A percentile compares a stretch with the other conserved stretches of the same genome.
Conservation (phyloP, 2,329 filamentous ascomycete species). For the Diaporthe destruens region DNA sequence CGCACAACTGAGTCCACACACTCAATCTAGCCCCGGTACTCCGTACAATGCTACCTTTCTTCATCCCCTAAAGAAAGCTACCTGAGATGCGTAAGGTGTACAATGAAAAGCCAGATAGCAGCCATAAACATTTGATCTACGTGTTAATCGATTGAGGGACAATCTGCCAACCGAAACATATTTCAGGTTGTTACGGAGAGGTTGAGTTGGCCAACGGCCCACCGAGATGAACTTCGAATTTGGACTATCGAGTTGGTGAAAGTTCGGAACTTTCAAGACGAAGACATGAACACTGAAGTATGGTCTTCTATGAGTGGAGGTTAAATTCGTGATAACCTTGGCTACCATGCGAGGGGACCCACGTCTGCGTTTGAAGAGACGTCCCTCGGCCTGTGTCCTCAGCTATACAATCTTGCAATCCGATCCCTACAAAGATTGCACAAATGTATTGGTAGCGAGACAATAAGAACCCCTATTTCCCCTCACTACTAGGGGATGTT, state of each 20-base stretch:
- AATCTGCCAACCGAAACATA: neutral
- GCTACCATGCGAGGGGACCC: neutral
- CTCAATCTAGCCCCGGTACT: neutral
- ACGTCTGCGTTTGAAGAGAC: neutral
- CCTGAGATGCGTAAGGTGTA: neutral
- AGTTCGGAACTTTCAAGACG: neutral
- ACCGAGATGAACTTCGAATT: neutral
- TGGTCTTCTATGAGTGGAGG: neutral
- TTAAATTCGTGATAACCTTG: neutral
- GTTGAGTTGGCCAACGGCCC: neutral
- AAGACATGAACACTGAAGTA: neutral
- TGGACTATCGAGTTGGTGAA: neutral
- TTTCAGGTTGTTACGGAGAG: neutral
- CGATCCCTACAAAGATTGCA: neutral
- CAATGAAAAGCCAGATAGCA: neutral
- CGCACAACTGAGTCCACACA: neutral
- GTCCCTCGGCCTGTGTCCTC: no score
- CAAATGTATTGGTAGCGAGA: neutral
- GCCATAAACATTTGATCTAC: neutral
- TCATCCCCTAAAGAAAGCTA: neutral
- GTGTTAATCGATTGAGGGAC: neutral
- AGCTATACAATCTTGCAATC: neutral
- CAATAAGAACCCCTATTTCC: neutral
- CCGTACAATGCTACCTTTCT: neutral
- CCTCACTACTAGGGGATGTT: constrained; percentile 37